A percentile compares a stretch with the other conserved stretches of the same genome.
These are phyloP conservation scores for Tolypocladium nubicola DNA, from an alignment of 2,329 filamentous ascomycete species.

Conservation along the genomic window DNA sequence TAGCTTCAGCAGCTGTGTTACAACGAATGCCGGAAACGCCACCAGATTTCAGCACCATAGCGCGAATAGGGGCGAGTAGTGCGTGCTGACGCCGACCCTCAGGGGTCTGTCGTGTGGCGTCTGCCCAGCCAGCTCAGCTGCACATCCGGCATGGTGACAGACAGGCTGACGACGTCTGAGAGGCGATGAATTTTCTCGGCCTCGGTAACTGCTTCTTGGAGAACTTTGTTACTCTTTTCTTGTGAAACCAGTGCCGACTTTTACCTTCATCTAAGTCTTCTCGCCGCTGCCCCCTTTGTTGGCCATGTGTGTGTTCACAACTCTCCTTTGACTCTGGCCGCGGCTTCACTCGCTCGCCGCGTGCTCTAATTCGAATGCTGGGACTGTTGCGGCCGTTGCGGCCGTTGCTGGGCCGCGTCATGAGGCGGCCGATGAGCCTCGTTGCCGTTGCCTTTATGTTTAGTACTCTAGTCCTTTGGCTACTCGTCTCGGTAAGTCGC, in stretches of 20 bases:
- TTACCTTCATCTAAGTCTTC: neutral
- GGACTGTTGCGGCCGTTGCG: neutral
- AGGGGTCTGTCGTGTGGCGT: neutral
- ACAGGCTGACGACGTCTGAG: neutral
- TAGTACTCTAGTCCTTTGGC: slow-evolving; percentile 3
- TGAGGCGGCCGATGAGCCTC: neutral
- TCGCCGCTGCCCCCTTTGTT: neutral
- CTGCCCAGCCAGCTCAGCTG: neutral
- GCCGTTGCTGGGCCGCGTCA: neutral
- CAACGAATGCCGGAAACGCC: neutral
- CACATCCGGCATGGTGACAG: neutral
- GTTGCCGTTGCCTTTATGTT: slow-evolving; percentile 4
- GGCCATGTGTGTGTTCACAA: neutral
- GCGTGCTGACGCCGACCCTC: neutral
- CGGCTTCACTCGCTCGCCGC: neutral
- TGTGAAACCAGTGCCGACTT: neutral
- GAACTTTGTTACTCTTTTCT: neutral
- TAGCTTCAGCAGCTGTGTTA: no score
- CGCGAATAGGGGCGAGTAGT: neutral
- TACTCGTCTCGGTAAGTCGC: slow-evolving; percentile 4
- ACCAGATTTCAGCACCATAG: neutral
- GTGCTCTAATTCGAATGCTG: neutral
- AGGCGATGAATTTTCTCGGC: neutral
- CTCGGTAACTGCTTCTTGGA: neutral
- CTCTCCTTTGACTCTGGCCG: neutral